Base-by-base conservation (phyloP, 345 rosid species). In the Heritiera littoralis region DNA sequence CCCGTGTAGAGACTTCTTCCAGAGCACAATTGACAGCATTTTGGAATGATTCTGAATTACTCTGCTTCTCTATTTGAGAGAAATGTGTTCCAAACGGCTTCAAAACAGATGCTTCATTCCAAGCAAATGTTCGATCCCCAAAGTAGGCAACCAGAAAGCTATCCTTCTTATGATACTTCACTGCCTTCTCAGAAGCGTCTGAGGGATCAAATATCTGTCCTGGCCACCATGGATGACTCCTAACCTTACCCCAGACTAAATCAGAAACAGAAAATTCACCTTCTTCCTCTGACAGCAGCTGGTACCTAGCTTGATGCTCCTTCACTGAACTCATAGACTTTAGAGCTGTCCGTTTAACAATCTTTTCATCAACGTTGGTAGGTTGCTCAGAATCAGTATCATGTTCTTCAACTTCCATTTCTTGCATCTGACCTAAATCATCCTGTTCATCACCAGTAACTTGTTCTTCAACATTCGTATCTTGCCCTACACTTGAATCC, bases 211-310 rank as follows among this genome's bases (percentile, higher is more conserved):
- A 89, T 67, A 91, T 91, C 85, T 92, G 93, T 8, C 96, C 96
- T 74, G 96, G 96, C 96, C 96, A 92, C 96, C 93, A 90, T 3
- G 92, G 96, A 82, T 92, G 93, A 86, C 93, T 90, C 82, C 91
- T 87, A 58, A 90, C 92, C 81, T 92, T 92, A 41, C 93, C 92
- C 96, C 96, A 92, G 14, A 92, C 93, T 84, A 90, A 83, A 81
- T 90, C 93, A 46, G 89, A 85, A 69, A 92, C 88, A 35, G 73
- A 66, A 66, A 89, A 84, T 41, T 80, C 88, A 46, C 85, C 89
- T 78, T 87, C 89, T 75, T 86, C 80, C 52, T 85, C 89, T 6
- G 48, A 78, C 1, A 81, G 88, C 61, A 86, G 83, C 80, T 74
- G 83, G 86, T 88, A 90, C 54, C 70, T 77, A 70, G 83, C 86